phyloP scores from a whole-genome alignment of 148 eudicot genomes.

The Simmondsia chinensis region DNA sequence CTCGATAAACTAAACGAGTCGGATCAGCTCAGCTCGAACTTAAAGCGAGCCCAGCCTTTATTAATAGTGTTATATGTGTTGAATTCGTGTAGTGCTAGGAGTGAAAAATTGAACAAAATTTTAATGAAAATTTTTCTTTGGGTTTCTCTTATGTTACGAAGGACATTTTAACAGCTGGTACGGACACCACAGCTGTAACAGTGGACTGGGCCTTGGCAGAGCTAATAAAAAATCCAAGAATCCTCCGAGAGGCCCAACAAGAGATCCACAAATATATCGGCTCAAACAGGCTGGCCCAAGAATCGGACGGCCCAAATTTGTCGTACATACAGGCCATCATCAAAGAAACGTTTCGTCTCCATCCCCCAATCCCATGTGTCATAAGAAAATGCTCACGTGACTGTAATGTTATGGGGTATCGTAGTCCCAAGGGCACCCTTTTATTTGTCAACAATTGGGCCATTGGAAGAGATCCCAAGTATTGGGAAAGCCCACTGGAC shows the following conservation, averaged over 20 bases:
- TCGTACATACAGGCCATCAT: constrained; percentile 19
- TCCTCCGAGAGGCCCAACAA: constrained; percentile 25
- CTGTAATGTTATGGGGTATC: too few species aligned
- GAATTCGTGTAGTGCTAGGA: too few species aligned
- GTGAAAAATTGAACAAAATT: too few species aligned
- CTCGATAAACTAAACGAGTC: too few species aligned
- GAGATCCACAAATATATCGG: constrained; percentile 17
- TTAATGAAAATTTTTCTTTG: too few species aligned
- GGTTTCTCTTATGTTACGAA: too few species aligned
- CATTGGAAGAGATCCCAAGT: constrained; percentile 26
- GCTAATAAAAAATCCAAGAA: constrained; percentile 22
- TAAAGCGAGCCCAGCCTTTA: too few species aligned
- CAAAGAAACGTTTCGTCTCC: constrained; percentile 27
- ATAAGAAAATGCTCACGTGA: too few species aligned
- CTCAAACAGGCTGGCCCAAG: not conserved
- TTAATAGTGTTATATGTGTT: too few species aligned
- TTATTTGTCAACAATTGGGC: constrained; percentile 28
- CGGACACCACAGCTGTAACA: constrained; percentile 24
- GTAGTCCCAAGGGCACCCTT: constrained; percentile 21
- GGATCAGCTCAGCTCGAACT: too few species aligned
- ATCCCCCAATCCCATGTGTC: constrained; percentile 29
- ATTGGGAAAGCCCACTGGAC: constrained; percentile 16
- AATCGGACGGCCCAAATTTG: constrained; percentile 11
- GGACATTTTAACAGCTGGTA: constrained; percentile 19
- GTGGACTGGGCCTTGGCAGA: constrained; percentile 42